Percentiles rank a stretch among this genome's conserved stretches.
Conservation (phyloP, 257 asterid species). For the Primulina huaijiensis region DNA sequence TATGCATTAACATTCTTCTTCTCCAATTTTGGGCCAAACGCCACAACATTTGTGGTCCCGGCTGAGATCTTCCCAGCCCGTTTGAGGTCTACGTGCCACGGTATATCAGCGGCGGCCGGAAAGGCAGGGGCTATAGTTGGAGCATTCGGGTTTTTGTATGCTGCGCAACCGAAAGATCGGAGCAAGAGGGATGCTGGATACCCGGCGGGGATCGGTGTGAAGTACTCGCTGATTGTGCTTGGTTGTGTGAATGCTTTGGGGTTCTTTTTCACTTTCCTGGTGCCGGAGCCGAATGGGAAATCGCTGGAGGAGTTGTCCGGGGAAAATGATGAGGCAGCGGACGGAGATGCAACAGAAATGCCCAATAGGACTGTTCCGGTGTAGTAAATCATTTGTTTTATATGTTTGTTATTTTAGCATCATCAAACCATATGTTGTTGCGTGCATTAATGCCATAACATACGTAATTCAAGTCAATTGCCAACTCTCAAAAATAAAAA, state of each 20-base stretch:
- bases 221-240: slow-evolving; percentile 36
- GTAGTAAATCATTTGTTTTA: too few species aligned
- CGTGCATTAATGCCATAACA: too few species aligned
- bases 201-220: slow-evolving; percentile 39
- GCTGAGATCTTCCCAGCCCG: slow-evolving; percentile 48
- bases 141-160: slow-evolving; percentile 46
- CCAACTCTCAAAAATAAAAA: too few species aligned
- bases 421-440: too few species aligned
- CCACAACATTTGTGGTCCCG: slow-evolving; percentile 50
- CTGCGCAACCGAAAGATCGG: slow-evolving; percentile 29
- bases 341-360: slow-evolving; percentile 3
- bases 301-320: slow-evolving; percentile 47
- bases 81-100: slow-evolving; percentile 45
- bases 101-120: slow-evolving; percentile 41
- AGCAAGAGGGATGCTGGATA: slow-evolving; percentile 30
- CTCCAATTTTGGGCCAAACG: slow-evolving; percentile 50
- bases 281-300: slow-evolving; percentile 45
- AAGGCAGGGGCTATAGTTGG: slow-evolving; percentile 51
- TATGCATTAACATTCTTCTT: slow-evolving; percentile 43
- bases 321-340: slow-evolving; percentile 24
- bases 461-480: too few species aligned
- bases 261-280: slow-evolving; percentile 37
- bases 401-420: too few species aligned
- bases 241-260: slow-evolving; percentile 38
- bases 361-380: background rate